Evolutionary conservation across 352 stramenopile genomes (phyloP), one percentile per base, ranked within the genome.

Genomic region (Phytophthora cajani): DNA sequence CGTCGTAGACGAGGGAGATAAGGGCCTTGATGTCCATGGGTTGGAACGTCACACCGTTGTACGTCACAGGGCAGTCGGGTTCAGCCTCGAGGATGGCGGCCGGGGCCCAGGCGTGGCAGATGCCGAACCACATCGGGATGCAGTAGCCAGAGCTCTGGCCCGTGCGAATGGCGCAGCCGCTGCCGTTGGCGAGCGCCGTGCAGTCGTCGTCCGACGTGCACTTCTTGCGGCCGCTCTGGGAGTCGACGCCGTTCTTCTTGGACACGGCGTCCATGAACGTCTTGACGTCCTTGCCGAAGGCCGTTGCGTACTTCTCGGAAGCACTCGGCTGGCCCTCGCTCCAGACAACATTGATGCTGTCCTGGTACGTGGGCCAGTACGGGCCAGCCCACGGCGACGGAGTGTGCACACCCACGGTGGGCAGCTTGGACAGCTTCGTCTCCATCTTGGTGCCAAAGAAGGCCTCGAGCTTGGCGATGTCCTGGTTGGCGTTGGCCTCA

Each of bases 351-450:
- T 89, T 89, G 69, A 87, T 88, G 59, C 82, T 69, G 70, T 90
- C 82, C 44, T 75, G 63, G 74, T 85, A 90, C 36, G 70, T 62
- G 7, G 80, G 78, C 78, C 80, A 90, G 74, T 90, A 85, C 21
- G 50, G 52, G 11, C 36, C 64, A 2, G 55, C 47, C 64, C 64
- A 71, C 8, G 64, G 64, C 42, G 69, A 49, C n/a, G 69, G 63
- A 1, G 23, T 46, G 25, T 64, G 42, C n/a, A 58, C 63, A 50
- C 32, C 63, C 6, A 16, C 12, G 1, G 51, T 65, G 12, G 63
- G 57, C 33, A 75, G 57, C 17, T 49, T 72, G 21, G 57, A 61
- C 12, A 72, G 33, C 1, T 46, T 62, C 40, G 21, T 68, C 40
- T 72, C 69, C 64, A 71, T 71, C 17, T 27, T 9, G 5, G 17